Evolutionary conservation across 1,139 yeast genomes (phyloP).

Genomic region (Geotrichum australiense): DNA sequence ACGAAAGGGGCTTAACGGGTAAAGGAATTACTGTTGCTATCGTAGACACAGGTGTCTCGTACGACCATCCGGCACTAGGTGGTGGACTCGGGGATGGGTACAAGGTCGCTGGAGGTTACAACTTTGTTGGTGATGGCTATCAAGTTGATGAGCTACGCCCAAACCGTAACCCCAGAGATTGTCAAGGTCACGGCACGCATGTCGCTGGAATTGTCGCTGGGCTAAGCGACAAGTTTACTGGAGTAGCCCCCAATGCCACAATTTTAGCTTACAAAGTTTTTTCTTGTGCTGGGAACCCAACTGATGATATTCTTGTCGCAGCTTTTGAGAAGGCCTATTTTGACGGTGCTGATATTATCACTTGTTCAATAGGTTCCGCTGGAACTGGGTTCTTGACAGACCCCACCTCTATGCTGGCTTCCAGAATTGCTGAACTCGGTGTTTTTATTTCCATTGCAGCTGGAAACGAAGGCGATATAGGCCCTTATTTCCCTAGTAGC

Average conservation of each 20-base stretch:
- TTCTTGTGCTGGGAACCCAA: slow-evolving; percentile 22
- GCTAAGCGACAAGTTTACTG: slow-evolving; percentile 17
- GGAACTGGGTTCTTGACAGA: slow-evolving; percentile 19
- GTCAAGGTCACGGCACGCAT: slow-evolving; percentile 26
- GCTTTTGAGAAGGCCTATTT: slow-evolving; percentile 22
- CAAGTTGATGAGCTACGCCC: slow-evolving; percentile 13
- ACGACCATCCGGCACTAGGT: slow-evolving; percentile 21
- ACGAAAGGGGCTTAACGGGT: slow-evolving; percentile 20
- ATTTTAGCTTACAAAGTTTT: slow-evolving; percentile 23
- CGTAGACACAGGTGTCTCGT: slow-evolving; percentile 23
- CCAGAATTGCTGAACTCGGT: slow-evolving; percentile 20
- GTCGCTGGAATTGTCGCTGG: slow-evolving; percentile 24
- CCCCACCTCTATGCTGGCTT: slow-evolving; percentile 21
- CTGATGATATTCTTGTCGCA: slow-evolving; percentile 21
- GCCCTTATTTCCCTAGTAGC: slow-evolving; percentile 18
- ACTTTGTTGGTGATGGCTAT: slow-evolving; percentile 21
- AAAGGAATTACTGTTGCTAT: slow-evolving; percentile 21
- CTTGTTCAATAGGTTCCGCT: slow-evolving; percentile 22
- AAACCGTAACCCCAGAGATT: slow-evolving; percentile 21
- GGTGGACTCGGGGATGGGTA: slow-evolving; percentile 24
- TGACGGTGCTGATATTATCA: slow-evolving; percentile 22
- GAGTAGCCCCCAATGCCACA: slow-evolving; percentile 25
- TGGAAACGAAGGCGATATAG: slow-evolving; percentile 20
- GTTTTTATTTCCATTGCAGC: slow-evolving; percentile 23
- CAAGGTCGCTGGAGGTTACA: slow-evolving; percentile 22